Evolutionary conservation across 257 asterid species (phyloP).

Genomic region (Solanum stenotomum): DNA sequence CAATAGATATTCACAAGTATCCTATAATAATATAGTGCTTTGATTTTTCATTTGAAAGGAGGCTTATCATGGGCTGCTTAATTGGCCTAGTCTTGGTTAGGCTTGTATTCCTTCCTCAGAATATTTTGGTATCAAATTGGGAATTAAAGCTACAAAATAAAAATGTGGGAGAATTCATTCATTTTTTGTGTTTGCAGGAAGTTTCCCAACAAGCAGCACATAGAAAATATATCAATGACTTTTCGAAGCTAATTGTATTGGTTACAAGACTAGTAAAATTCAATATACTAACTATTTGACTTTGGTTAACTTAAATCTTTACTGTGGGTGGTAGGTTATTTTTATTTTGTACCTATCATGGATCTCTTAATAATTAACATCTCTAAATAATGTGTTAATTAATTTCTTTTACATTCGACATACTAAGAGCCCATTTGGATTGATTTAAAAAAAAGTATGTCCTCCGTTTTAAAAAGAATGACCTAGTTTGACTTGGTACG

Average conservation of each 20-base stretch:
- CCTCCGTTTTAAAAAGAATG: no score
- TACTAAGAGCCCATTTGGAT: not conserved
- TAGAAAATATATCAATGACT: not conserved
- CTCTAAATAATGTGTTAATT: not conserved
- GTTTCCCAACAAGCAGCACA: not conserved
- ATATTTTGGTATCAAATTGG: not conserved
- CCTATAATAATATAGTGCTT: not conserved
- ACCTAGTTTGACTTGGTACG: no score
- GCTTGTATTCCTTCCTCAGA: not conserved
- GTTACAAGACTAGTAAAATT: not conserved
- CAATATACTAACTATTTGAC: not conserved
- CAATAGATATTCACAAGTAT: not conserved
- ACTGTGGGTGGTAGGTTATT: not conserved
- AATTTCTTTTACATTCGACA: not conserved
- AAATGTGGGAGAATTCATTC: not conserved
- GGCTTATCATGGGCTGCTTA: conserved; percentile 10
- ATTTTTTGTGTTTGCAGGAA: not conserved
- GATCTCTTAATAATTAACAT: not conserved
- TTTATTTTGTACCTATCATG: not conserved
- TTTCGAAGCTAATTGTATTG: not conserved
- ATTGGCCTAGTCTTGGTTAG: not conserved
- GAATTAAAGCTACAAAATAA: not conserved
- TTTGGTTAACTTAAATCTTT: not conserved
- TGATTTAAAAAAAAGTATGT: no score
- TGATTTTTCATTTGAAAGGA: not conserved